phyloP scores from a whole-genome alignment of 192 early-diverging fungal genomes.

The Podila clonocystis region DNA sequence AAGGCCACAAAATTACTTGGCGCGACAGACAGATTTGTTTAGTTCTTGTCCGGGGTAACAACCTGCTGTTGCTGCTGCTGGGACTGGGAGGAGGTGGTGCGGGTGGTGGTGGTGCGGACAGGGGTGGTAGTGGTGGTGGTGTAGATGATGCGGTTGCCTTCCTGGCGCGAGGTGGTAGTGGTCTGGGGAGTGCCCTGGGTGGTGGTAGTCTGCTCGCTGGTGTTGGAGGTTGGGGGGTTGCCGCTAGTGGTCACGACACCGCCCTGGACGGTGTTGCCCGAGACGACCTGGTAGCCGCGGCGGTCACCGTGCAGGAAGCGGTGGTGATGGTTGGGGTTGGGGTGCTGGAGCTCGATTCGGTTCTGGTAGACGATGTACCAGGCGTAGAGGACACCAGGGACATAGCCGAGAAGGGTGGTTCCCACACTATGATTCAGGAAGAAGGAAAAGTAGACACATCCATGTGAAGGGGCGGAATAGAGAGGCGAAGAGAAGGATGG shows the following conservation, averaged over 20 bases:
- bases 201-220: background rate
- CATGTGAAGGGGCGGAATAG: background rate
- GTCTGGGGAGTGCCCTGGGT: background rate
- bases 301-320: background rate
- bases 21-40: background rate
- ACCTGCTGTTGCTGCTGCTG: background rate
- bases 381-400: slow-evolving; percentile 33
- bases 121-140: slow-evolving; percentile 12
- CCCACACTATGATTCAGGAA: slow-evolving; percentile 3
- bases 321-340: background rate
- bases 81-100: background rate
- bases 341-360: slow-evolving; percentile 20
- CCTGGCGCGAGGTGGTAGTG: slow-evolving; percentile 1
- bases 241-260: background rate
- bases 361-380: slow-evolving; percentile 46
- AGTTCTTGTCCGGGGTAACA: background rate
- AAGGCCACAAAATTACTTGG: no score
- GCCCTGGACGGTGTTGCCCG: slow-evolving; percentile 1
- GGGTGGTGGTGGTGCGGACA: background rate
- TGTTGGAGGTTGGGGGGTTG: background rate
- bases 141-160: slow-evolving; percentile 7
- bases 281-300: slow-evolving; percentile 6
- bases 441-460: background rate
- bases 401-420: slow-evolving; percentile 29
- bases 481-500: background rate